A percentile compares a stretch with the other conserved stretches of the same genome.
These are phyloP conservation scores for Plantago coronopus DNA, from an alignment of 305 asterid species.

Conservation along the genomic window DNA sequence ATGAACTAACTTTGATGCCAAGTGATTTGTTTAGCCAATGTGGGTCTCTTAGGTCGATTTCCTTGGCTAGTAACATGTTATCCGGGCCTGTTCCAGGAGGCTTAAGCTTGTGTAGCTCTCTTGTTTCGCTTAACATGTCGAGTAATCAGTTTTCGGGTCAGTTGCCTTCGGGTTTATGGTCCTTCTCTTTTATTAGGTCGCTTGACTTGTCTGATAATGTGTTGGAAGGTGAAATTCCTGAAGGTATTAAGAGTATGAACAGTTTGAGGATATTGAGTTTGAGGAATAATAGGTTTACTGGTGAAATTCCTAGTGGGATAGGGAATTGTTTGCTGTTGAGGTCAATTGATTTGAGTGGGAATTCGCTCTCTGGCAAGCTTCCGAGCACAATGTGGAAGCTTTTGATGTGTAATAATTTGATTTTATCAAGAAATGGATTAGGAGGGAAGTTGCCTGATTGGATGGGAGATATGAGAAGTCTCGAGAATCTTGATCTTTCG, in stretches of 20 bases:
- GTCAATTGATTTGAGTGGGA: conserved; percentile 68
- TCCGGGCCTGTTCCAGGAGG: conserved; percentile 69
- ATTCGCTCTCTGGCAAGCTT: conserved; percentile 56
- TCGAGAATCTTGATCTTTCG: conserved; percentile 66
- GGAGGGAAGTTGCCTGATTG: conserved; percentile 59
- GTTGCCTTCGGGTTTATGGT: conserved; percentile 62
- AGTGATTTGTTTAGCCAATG: conserved; percentile 67
- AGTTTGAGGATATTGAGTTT: conserved; percentile 58
- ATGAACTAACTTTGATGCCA: conserved; percentile 45
- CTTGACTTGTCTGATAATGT: conserved; percentile 78
- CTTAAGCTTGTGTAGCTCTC: conserved; percentile 61
- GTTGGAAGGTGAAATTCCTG: conserved; percentile 70
- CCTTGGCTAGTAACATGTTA: conserved; percentile 62
- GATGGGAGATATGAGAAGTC: conserved; percentile 79
- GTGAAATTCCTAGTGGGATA: conserved; percentile 67
- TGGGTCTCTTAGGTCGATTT: conserved; percentile 65
- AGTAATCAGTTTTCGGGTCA: conserved; percentile 65
- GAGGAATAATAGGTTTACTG: conserved; percentile 54
- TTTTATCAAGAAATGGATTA: conserved; percentile 46
- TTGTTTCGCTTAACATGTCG: conserved; percentile 57
- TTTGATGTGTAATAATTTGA: conserved; percentile 45
- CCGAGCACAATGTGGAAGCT: conserved; percentile 71
- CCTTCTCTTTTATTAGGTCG: conserved; percentile 51
- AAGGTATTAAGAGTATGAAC: conserved; percentile 44
- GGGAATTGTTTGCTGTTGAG: conserved; percentile 63